These are phyloP conservation scores for Aspergillus aculeatus DNA, from an alignment of 2,329 filamentous ascomycete species.

Conservation along the genomic window DNA sequence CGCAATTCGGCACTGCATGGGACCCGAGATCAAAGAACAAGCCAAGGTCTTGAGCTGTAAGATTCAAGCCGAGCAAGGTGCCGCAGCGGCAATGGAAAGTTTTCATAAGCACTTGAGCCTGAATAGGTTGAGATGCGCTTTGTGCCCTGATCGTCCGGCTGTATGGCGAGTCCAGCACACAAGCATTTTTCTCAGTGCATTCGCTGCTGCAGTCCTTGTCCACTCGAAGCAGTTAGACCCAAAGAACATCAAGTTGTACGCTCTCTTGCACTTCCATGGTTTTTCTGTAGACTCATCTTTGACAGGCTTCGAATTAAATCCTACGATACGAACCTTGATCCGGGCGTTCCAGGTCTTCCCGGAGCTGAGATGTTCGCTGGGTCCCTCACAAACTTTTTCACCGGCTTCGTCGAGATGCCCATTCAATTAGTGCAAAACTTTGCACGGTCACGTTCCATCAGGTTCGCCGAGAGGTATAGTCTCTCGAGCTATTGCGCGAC, in stretches of 20 bases:
- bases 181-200: slow-evolving; percentile 64
- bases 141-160: slow-evolving; percentile 66
- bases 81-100: slow-evolving; percentile 60
- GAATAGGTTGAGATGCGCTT: slow-evolving; percentile 64
- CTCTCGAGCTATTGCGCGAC: slow-evolving; percentile 5
- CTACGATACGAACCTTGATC: slow-evolving; percentile 71
- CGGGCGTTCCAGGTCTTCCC: slow-evolving; percentile 75
- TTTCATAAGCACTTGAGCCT: slow-evolving; percentile 67
- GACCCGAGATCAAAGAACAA: slow-evolving; percentile 57
- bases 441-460: not conserved
- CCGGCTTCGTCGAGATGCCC: slow-evolving; percentile 74
- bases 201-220: slow-evolving; percentile 68
- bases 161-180: slow-evolving; percentile 71
- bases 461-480: slow-evolving; percentile 12
- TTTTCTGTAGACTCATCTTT: not conserved
- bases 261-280: not conserved
- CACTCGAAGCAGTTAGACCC: slow-evolving; percentile 63
- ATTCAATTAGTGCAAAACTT: slow-evolving; percentile 46
- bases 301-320: slow-evolving; percentile 54
- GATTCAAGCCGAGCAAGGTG: slow-evolving; percentile 64
- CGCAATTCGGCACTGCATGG: slow-evolving; percentile 60
- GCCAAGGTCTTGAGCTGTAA: slow-evolving; percentile 58
- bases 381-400: slow-evolving; percentile 71
- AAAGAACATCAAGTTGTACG: slow-evolving; percentile 69
- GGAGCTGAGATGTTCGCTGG: slow-evolving; percentile 72